Percentiles rank a stretch among this genome's conserved stretches.
phyloP scores from a whole-genome alignment of 2,329 filamentous ascomycete species.

The Neonectria neomacrospora region DNA sequence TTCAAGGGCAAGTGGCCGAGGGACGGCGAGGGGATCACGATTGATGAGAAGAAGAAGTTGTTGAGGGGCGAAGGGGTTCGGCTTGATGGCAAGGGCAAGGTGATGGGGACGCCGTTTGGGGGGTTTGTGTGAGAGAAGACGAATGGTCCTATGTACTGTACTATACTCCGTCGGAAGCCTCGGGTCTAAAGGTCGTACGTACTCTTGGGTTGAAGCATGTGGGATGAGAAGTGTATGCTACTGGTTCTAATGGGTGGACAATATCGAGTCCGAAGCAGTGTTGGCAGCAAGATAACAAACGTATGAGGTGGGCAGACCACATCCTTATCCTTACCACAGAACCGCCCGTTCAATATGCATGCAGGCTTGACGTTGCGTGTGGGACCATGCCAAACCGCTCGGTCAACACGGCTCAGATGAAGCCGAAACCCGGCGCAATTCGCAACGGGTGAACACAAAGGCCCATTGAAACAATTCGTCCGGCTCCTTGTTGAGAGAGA shows the following conservation, averaged over 20 bases:
- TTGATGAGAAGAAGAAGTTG: slow-evolving; percentile 71
- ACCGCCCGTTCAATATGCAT: slow-evolving; percentile 11
- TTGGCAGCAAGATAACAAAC: slow-evolving; percentile 26
- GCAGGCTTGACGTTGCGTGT: slow-evolving; percentile 13
- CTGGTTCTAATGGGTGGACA: not conserved
- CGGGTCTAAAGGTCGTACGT: not conserved
- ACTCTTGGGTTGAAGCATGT: not conserved
- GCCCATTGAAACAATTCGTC: slow-evolving; percentile 4
- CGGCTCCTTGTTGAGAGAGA: not conserved
- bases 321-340: slow-evolving; percentile 7
- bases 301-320: slow-evolving; percentile 22
- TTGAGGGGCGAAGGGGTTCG: slow-evolving; percentile 72
- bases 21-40: slow-evolving; percentile 69
- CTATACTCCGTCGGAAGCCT: not conserved
- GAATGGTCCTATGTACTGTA: not conserved
- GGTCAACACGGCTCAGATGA: slow-evolving; percentile 4
- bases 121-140: slow-evolving; percentile 34
- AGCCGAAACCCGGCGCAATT: slow-evolving; percentile 22
- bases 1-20: slow-evolving; percentile 75
- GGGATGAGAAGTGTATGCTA: slow-evolving; percentile 16
- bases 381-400: slow-evolving; percentile 17
- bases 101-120: slow-evolving; percentile 65
- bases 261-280: slow-evolving; percentile 3
- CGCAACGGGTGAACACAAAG: not conserved
- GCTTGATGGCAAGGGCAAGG: slow-evolving; percentile 69